A percentile compares a stretch with the other conserved stretches of the same genome.
These are phyloP conservation scores for Globisporangium ultimum DNA, from an alignment of 352 stramenopile genomes.

Conservation along the genomic window DNA sequence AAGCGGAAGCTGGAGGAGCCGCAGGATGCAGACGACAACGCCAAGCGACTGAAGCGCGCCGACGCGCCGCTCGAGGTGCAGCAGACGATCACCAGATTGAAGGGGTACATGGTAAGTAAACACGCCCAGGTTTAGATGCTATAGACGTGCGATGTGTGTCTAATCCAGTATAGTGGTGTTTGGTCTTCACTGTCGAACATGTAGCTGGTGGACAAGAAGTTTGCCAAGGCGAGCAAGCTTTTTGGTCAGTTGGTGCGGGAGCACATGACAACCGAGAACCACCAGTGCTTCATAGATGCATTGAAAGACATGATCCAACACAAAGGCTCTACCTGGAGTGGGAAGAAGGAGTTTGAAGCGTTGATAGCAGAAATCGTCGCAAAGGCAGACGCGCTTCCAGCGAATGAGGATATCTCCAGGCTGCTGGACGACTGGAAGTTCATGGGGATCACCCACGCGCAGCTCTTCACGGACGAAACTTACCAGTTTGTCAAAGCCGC, in stretches of 20 bases:
- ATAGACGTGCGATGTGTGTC: background rate
- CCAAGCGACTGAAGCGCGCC: constrained; percentile 26
- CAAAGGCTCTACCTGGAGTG: constrained; percentile 41
- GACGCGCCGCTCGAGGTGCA: constrained; percentile 35
- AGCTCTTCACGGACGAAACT: constrained; percentile 80
- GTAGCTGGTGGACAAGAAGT: constrained; percentile 75
- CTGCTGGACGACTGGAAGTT: constrained; percentile 50
- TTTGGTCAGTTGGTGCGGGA: constrained; percentile 47
- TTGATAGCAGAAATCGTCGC: constrained; percentile 38
- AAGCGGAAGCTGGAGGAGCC: background rate
- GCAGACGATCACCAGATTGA: constrained; percentile 46
- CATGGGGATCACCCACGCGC: constrained; percentile 48
- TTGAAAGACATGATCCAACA: constrained; percentile 39
- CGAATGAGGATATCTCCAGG: constrained; percentile 2
- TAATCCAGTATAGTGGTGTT: background rate
- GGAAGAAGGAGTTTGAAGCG: constrained; percentile 48
- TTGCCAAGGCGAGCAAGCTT: constrained; percentile 57
- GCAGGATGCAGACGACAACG: background rate
- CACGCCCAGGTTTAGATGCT: background rate
- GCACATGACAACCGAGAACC: constrained; percentile 32
- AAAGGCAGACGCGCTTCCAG: constrained; percentile 28
- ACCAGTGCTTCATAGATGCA: constrained; percentile 40
- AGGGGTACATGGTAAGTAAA: constrained; percentile 57
- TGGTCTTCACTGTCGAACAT: background rate
- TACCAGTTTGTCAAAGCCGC: constrained; percentile 74